Evolutionary conservation across 2,329 filamentous ascomycete species (phyloP).

Genomic region (Magnaporthiopsis rhizophila): DNA sequence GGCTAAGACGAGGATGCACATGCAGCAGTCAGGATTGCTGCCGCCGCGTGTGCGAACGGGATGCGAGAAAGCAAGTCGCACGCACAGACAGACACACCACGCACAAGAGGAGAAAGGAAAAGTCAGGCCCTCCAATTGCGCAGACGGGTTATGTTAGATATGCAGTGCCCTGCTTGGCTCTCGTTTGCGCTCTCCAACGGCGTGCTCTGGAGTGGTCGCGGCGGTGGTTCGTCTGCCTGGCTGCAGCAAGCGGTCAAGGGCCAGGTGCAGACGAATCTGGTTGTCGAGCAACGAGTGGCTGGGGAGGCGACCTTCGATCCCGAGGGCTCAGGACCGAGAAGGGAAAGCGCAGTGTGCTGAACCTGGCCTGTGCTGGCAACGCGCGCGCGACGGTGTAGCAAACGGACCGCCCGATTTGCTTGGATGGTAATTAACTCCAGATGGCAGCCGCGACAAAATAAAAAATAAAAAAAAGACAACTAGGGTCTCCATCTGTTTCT

Average conservation of each 20-base stretch:
- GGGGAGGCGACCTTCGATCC: neutral
- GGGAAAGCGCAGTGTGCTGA: neutral
- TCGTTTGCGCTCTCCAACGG: neutral
- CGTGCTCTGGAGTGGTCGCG: neutral
- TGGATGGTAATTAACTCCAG: neutral
- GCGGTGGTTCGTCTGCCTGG: neutral
- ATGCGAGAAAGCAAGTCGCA: neutral
- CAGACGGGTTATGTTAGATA: neutral
- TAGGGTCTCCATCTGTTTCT: neutral
- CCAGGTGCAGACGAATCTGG: neutral
- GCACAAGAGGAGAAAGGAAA: slow-evolving; percentile 2
- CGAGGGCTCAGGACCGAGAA: neutral
- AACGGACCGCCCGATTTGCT: neutral
- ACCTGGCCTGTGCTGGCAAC: neutral
- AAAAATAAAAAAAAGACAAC: neutral
- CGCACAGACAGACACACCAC: neutral
- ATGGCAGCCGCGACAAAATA: neutral
- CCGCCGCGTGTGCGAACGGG: neutral
- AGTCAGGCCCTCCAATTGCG: neutral
- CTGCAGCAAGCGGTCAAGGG: neutral
- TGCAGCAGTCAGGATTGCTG: neutral
- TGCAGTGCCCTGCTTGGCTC: slow-evolving; percentile 3
- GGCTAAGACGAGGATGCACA: neutral
- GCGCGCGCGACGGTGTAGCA: neutral
- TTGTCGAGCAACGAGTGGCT: slow-evolving; percentile 1